These are phyloP conservation scores for Mollisia scopiformis DNA, from an alignment of 2,329 filamentous ascomycete genomes.

Conservation along the genomic window DNA sequence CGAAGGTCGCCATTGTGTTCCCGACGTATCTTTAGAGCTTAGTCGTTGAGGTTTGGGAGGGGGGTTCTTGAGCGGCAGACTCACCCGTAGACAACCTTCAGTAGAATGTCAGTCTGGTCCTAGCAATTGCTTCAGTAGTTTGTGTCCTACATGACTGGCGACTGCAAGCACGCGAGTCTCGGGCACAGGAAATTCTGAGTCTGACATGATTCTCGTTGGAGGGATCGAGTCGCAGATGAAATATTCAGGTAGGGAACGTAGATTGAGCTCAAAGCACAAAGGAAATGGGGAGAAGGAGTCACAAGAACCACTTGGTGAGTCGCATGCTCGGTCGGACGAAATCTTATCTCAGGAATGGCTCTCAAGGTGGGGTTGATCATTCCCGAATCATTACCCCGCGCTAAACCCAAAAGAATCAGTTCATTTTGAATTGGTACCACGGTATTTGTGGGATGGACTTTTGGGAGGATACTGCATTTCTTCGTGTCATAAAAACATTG, in stretches of 20 bases:
- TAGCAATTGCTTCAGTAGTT: conserved; percentile 8
- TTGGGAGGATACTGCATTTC: conserved; percentile 15
- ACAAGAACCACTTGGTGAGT: conserved; percentile 1
- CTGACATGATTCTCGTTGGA: conserved; percentile 23
- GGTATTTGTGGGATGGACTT: conserved; percentile 6
- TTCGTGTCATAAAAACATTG: conserved; percentile 18
- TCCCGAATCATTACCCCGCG: conserved; percentile 25
- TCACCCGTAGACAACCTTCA: conserved; percentile 75
- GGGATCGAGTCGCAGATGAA: background rate
- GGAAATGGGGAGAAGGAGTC: conserved; percentile 7
- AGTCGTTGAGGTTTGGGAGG: conserved; percentile 10
- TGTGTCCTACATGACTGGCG: conserved; percentile 84
- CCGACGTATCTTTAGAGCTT: conserved; percentile 77
- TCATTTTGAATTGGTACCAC: background rate
- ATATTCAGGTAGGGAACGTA: background rate
- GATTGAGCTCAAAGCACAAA: conserved; percentile 4
- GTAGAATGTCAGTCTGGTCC: conserved; percentile 32
- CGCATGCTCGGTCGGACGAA: conserved; percentile 6
- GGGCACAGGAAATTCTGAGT: conserved; percentile 46
- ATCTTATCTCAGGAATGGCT: conserved; percentile 19
- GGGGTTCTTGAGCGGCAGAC: conserved; percentile 36
- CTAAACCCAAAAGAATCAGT: conserved; percentile 19
- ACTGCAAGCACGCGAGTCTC: conserved; percentile 78
- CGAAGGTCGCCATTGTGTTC: conserved; percentile 95
- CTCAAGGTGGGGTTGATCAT: conserved; percentile 15